Evolutionary conservation across 352 stramenopile species (phyloP), one percentile per base, ranked within the genome.

Genomic region (Phytophthora nicotianae): DNA sequence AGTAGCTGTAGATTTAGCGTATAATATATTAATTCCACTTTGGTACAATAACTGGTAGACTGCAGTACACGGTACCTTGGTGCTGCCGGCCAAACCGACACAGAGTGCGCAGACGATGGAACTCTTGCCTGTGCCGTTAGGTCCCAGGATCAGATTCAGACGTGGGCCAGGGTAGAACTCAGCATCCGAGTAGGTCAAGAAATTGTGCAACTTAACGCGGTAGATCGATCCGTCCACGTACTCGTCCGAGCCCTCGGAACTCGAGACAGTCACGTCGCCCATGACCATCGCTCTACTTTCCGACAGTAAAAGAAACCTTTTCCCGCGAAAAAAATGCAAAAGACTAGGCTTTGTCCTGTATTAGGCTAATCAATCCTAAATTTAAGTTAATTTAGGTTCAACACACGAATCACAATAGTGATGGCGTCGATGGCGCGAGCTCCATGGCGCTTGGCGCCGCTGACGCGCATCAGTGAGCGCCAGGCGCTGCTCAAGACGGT

Each of bases 71-170:
- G 21, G n/a, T 65, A 98, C 87, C 62, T 91, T 93, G 5, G 96
- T 96, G 60, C 93, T 95, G 27, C 97, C 97, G 3, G 95, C 97
- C 13, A 99, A 78, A 4, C 96, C 97, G 35, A 99, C 86, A 58
- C 91, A 98, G 49, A 99, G 96, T 26, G 97, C 97, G 72, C 97
- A 99, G 24, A 99, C 89, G 64, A 99, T 98, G 17, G 84, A 95
- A 50, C 82, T 93, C 65, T 97, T 97, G 68, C 90, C 91, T 0
- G 95, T 98, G 35, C 98, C 98, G 60, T 99, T 99, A 2, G 97
- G 96, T 1, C 97, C 98, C 32, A 99, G 76, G 43, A 99, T 97
- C 49, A 99, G 85, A 69, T 99, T 99, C 8, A 99, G 82, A 9
- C 97, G 87, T 45, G 94, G 95, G 0, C 95, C 93, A 0, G 96